Percentiles rank a stretch among this genome's conserved stretches.
Conservation (phyloP, 768 basidiomycete genomes). For the Coprinopsis sp. region DNA sequence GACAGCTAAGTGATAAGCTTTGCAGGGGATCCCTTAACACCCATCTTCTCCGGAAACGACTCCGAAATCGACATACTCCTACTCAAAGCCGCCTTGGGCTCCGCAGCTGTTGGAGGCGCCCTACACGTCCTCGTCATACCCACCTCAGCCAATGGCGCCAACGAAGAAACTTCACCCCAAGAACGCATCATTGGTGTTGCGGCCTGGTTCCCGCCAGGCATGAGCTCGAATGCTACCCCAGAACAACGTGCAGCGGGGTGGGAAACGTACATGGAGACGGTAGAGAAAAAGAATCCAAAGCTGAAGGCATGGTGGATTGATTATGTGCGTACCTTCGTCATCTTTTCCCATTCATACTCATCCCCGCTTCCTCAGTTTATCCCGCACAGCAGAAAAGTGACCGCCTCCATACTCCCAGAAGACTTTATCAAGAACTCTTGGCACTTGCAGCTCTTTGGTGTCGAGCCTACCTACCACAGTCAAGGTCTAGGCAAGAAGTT, state of each 20-base stretch:
- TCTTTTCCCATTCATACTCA: background rate
- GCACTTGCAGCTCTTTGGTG: constrained; percentile 26
- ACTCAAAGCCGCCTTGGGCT: constrained; percentile 17
- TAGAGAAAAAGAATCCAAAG: constrained; percentile 7
- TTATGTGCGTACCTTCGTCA: constrained; percentile 15
- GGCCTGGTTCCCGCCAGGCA: constrained; percentile 28
- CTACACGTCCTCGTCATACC: constrained; percentile 23
- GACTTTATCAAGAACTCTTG: constrained; percentile 20
- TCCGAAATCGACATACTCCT: constrained; percentile 12
- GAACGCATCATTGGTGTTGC: constrained; percentile 30
- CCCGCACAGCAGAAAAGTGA: constrained; percentile 15
- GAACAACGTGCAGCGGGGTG: constrained; percentile 25
- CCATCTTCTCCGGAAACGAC: constrained; percentile 18
- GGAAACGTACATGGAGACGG: constrained; percentile 20
- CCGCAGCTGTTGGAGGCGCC: constrained; percentile 22
- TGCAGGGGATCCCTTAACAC: constrained; percentile 9
- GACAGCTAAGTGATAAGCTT: background rate
- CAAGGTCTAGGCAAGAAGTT: constrained; percentile 26
- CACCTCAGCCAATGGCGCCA: constrained; percentile 10
- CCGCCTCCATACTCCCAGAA: constrained; percentile 15
- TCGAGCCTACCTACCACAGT: constrained; percentile 24
- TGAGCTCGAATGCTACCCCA: constrained; percentile 19
- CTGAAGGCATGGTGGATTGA: constrained; percentile 26
- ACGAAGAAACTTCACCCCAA: too few relatives aligned
- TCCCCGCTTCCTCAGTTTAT: constrained; percentile 17